Base-by-base conservation (phyloP, 768 basidiomycete species). In the Xerocomus brunneocitrinus region DNA sequence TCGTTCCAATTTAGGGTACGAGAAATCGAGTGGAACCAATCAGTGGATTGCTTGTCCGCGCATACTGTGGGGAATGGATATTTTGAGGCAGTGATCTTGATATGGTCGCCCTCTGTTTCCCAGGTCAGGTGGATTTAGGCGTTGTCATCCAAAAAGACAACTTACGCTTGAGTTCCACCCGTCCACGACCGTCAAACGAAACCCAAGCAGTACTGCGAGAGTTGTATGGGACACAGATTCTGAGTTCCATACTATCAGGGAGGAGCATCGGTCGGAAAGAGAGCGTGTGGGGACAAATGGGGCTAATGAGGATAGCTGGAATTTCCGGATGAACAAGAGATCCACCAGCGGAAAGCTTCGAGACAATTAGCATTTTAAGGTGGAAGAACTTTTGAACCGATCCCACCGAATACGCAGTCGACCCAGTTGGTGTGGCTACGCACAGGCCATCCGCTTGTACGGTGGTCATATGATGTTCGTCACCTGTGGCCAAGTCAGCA, bases 1-100 rank as follows among this genome's bases (percentile, higher is more conserved):
- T 99, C 95, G 73, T 99, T 99, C 97, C 97, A 98, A 69, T 98
- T 95, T 46, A 99, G 77, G 8, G 95, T 99, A 24, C 97, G 82
- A 34, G 92, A 91, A 58, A 99, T 98, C 4, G 95, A 82, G 57
- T 92, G 85, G 83, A 99, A 98, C 97, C 97, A 99, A 66, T 99
- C 97, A 3, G 91, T 91, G 19, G 94, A 97, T 67, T 97, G 95
- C 57, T 95, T 97, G 67, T 97, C 91, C 7, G 92, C 93, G 64
- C 95, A 98, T 6, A 99, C 94, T 3, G 97, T 98, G 7, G 97
- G 97, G 79, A 98, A 98, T 5, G 97, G 97, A 69, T 91, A 99
- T 66, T 87, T 91, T 1, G 94, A 97, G 0, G 97, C 95, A 1
- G 90, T 94, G 53, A 99, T 87, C 73, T 95, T 98, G 75, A 99